Conservation (phyloP, 2,329 filamentous ascomycete genomes). For the Microsporum ferrugineum region DNA sequence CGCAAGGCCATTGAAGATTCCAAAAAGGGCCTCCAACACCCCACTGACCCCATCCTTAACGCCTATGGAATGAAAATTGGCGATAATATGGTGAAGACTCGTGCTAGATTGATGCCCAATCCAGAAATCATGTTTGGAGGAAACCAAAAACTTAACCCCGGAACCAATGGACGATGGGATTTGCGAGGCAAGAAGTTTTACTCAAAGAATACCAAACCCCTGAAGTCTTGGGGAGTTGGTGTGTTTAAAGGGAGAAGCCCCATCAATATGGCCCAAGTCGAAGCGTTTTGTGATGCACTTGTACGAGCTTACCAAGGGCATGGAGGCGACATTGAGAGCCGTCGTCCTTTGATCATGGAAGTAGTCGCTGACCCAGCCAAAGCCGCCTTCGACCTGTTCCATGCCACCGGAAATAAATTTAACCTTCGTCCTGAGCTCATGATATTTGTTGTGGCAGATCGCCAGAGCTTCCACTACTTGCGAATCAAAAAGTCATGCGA, state of each 20-base stretch:
- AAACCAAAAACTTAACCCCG: constrained; percentile 46
- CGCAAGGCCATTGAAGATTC: constrained; percentile 56
- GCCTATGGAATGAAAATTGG: constrained; percentile 65
- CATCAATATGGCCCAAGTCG: constrained; percentile 34
- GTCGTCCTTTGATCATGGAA: constrained; percentile 36
- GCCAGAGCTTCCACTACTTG: constrained; percentile 62
- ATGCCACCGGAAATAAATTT: constrained; percentile 43
- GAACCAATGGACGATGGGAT: constrained; percentile 70
- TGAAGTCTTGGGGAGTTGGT: constrained; percentile 67
- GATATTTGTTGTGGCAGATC: constrained; percentile 63
- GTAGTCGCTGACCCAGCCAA: constrained; percentile 38
- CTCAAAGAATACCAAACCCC: constrained; percentile 47
- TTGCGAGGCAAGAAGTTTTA: constrained; percentile 71
- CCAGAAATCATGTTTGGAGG: constrained; percentile 60
- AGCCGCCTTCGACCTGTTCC: constrained; percentile 46
- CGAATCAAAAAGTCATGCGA: constrained; percentile 84
- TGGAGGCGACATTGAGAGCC: constrained; percentile 46
- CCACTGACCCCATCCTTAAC: constrained; percentile 54
- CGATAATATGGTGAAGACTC: constrained; percentile 50
- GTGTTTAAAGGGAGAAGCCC: constrained; percentile 47
- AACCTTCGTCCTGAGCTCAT: constrained; percentile 59
- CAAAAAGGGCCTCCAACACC: constrained; percentile 56
- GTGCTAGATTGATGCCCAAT: constrained; percentile 58
- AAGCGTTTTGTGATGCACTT: constrained; percentile 51
- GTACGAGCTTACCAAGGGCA: constrained; percentile 49